Evolutionary conservation across 371 early-diverging fungal species (phyloP), one percentile per base, ranked within the genome.

Genomic region (Funneliformis caledonium): DNA sequence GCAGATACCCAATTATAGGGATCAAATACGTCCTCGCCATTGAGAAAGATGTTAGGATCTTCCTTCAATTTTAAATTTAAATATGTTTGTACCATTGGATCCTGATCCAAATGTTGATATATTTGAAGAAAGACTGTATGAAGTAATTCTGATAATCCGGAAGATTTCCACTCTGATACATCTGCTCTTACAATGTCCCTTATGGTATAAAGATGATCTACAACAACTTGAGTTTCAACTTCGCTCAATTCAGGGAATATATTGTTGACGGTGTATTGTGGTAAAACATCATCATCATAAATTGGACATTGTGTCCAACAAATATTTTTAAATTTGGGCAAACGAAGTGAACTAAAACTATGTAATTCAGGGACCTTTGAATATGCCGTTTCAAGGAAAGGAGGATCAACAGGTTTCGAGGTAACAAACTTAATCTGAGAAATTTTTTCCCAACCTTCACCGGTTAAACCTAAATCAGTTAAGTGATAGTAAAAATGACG

Each of bases 231-330:
- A 50, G 33, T 1, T 22, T 22, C 11, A 50, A 72, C 14, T 14
- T 72, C 19, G 7, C 22, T n/a, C 26, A 72, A 31, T 31, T 47
- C 48, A 14, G 12, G 22, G 16, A 43, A 50, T 31, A 26, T 10
- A 7, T 4, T 72, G 11, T 12, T 33, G 26, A 72, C 11, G 14
- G 1, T 50, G 6, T n/a, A 8, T 7, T 33, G 14, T 22, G 72
- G 72, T 1, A 72, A 31, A 14, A 50, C 72, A 50, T 31, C 6
- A 52, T 72, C 48, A 47, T 47, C 11, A 33, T 50, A 72, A 50
- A 72, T 50, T 31, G 50, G 43, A 12, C 31, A n/a, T 33, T 72
- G 72, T 19, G 72, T 72, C 72, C 72, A 72, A 31, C 48, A 50
- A 14, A 72, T n/a, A 31, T 72, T 50, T 7, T 16, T 52, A 33